Evolutionary conservation across 345 rosid genomes (phyloP), one percentile per base, ranked within the genome.

Genomic region (Camelina hispida): DNA sequence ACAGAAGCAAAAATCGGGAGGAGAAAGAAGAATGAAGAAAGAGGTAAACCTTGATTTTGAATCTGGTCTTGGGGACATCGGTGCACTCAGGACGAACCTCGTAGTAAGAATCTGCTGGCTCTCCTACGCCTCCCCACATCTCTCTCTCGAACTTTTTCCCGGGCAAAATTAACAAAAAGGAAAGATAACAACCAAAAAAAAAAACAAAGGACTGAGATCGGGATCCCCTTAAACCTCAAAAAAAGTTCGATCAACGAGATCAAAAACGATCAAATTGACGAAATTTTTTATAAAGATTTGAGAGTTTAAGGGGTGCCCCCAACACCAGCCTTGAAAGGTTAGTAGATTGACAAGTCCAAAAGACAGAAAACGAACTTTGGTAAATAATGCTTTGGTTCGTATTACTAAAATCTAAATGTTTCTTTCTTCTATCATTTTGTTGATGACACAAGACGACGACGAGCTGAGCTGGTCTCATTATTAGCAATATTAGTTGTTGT

Each of bases 11-110:
- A 32, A 18, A 22, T 34, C 12, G 4, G 4, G 18, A 10, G 20
- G 42, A 13, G 34, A 43, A 0, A 13, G 20, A 70, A 8, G 20
- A 70, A 8, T 28, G 30, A 25, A 25, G 43, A 11, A 74, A 86
- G 64, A 70, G 11, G 34, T 18, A 40, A 28, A 95, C 99, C 97
- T 85, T 91, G 85, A 95, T 95, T 75, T 81, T 92, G 85, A 95
- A 95, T 86, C 82, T 80, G 78, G 93, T 83, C 66, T 82, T 90
- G 48, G 97, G 93, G 25, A 92, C 92, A 81, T 95, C 97, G 47
- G 85, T 84, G 85, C 97, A 92, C 52, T 95, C 97, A 6, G 96
- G 86, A 66, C 97, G 88, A 80, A 90, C 91, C 85, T 86, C 77
- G 66, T 95, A 95, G 76, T 84, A 95, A 72, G 93, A 89, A 85